phyloP scores from a whole-genome alignment of 2,329 filamentous ascomycete species.

The Alternaria ethzedia region DNA sequence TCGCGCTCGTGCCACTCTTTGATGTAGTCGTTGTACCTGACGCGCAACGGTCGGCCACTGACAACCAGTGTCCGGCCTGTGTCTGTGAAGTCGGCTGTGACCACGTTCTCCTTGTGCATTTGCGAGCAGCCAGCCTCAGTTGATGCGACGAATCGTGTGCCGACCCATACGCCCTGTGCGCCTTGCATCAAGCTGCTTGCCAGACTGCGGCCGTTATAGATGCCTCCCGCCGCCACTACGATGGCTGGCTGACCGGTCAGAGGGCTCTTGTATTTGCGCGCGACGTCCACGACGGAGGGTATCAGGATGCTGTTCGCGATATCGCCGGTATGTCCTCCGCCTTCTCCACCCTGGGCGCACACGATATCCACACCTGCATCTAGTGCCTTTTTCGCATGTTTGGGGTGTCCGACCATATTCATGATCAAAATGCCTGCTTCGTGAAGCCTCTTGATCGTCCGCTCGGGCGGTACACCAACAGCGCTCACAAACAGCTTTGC shows the following conservation, averaged over 20 bases:
- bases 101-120: constrained; percentile 83
- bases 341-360: constrained; percentile 91
- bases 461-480: constrained; percentile 80
- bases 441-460: constrained; percentile 78
- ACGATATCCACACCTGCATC: constrained; percentile 87
- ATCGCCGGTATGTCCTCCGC: constrained; percentile 90
- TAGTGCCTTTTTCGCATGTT: constrained; percentile 87
- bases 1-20: constrained; percentile 79
- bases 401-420: constrained; percentile 97
- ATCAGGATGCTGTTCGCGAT: constrained; percentile 86
- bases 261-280: constrained; percentile 71
- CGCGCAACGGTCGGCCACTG: constrained; percentile 79
- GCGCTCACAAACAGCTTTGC: constrained; percentile 85
- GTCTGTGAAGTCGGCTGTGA: constrained; percentile 77
- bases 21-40: constrained; percentile 84
- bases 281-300: constrained; percentile 85
- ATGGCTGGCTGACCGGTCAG: constrained; percentile 74
- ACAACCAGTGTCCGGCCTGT: constrained; percentile 84
- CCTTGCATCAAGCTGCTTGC: constrained; percentile 87
- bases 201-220: constrained; percentile 80
- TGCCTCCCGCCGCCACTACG: constrained; percentile 88
- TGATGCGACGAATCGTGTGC: constrained; percentile 87
- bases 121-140: constrained; percentile 81
- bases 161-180: constrained; percentile 89
- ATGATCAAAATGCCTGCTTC: constrained; percentile 82